A percentile compares a stretch with the other conserved stretches of the same genome.
Conservation (phyloP, 2,329 filamentous ascomycete species). For the Colletotrichum liaoningense region DNA sequence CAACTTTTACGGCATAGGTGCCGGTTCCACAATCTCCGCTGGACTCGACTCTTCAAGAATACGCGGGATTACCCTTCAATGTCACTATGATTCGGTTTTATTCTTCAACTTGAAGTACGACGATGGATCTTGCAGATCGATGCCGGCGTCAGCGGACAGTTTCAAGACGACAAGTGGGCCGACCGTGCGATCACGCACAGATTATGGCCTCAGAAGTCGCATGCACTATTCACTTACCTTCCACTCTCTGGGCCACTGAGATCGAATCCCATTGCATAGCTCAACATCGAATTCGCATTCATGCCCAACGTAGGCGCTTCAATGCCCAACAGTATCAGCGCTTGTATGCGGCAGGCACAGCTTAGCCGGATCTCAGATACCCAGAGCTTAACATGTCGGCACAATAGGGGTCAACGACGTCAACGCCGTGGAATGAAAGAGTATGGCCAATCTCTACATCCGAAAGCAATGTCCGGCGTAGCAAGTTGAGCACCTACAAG, state of each 20-base stretch:
- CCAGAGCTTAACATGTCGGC: neutral
- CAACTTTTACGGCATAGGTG: neutral
- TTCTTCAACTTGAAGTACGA: neutral
- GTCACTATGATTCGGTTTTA: neutral
- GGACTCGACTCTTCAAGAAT: neutral
- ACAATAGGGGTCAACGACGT: neutral
- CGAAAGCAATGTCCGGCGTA: neutral
- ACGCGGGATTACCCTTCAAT: neutral
- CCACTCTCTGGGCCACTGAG: neutral
- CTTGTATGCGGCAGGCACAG: neutral
- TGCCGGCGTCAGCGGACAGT: conserved; percentile 7
- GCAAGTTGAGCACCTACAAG: neutral
- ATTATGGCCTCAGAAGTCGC: conserved; percentile 4
- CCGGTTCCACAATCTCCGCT: neutral
- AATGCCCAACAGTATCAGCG: neutral
- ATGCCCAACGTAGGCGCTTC: neutral
- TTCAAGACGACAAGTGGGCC: conserved; percentile 9
- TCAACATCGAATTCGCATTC: neutral
- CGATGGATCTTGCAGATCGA: neutral
- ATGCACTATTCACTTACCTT: neutral
- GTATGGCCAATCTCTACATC: too few relatives aligned
- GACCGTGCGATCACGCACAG: conserved; percentile 32
- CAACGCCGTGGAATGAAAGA: too few relatives aligned
- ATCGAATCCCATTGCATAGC: neutral
- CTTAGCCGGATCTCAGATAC: neutral